Evolutionary conservation across 139 green algal species (phyloP).

Genomic region (Desmodesmus armatus): DNA sequence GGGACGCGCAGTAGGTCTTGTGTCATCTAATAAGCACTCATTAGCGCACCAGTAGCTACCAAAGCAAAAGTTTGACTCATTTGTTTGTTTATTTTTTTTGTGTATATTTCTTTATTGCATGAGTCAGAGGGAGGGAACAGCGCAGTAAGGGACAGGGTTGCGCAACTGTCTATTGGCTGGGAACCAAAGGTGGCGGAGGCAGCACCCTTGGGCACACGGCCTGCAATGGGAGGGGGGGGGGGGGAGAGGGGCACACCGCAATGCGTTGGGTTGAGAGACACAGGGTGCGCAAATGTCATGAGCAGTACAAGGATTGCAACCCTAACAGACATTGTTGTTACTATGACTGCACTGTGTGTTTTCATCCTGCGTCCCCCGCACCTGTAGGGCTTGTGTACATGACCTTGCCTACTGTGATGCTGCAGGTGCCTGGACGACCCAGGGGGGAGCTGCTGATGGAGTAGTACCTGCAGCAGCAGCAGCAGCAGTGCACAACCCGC

Average conservation of each 20-base stretch:
- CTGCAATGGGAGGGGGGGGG: no score
- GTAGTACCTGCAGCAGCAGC: slow-evolving; percentile 77
- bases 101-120: background rate
- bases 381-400: slow-evolving; percentile 58
- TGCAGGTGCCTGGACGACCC: slow-evolving; percentile 9
- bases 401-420: slow-evolving; percentile 39
- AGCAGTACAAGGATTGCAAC: no score
- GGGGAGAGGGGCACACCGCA: no score
- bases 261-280: no score
- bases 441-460: slow-evolving; percentile 88
- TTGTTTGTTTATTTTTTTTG: background rate
- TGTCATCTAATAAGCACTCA: slow-evolving; percentile 39
- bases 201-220: slow-evolving; percentile 19
- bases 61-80: slow-evolving; percentile 19
- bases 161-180: background rate
- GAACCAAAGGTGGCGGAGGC: slow-evolving; percentile 12
- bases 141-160: no score
- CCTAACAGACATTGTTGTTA: no score
- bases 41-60: background rate
- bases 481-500: no score
- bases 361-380: no score
- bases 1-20: no score
- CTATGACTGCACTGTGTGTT: no score
- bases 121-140: no score
- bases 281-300: no score